A percentile compares a stretch with the other conserved stretches of the same genome.
phyloP scores from a whole-genome alignment of 2,329 filamentous ascomycete species.

The Aspergillus carbonarius region DNA sequence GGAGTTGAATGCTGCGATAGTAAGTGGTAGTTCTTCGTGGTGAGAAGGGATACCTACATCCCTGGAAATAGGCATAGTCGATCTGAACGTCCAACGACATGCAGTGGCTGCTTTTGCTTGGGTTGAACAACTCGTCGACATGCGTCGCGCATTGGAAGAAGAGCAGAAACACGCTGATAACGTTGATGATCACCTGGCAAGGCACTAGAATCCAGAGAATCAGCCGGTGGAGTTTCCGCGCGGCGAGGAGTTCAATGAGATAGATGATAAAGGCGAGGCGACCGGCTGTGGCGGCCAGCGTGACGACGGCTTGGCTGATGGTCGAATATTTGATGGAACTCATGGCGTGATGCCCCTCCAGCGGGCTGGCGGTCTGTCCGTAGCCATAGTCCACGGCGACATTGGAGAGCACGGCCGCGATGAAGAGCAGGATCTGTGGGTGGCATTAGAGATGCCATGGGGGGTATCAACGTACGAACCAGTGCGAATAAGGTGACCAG shows the following conservation, averaged over 20 bases:
- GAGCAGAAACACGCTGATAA: neutral
- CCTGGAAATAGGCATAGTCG: constrained; percentile 3
- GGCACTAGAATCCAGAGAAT: neutral
- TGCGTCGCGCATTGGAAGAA: neutral
- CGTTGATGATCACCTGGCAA: neutral
- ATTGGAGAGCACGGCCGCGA: neutral
- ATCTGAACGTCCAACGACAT: constrained; percentile 1
- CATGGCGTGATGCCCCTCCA: neutral
- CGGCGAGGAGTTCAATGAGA: neutral
- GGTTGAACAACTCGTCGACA: neutral
- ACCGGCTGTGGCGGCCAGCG: neutral
- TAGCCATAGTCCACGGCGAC: neutral
- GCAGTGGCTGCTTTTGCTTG: neutral
- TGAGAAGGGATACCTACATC: neutral
- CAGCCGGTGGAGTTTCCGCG: neutral
- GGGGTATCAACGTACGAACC: neutral
- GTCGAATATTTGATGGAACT: neutral
- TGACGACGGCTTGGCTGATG: neutral
- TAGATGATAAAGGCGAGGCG: neutral
- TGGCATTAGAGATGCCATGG: neutral
- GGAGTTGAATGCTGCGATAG: constrained; percentile 3
- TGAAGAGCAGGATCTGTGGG: neutral
- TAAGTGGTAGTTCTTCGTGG: too few species aligned
- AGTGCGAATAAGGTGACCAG: neutral
- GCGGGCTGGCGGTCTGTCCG: neutral